Evolutionary conservation across 179 eudicot species (phyloP).

Genomic region (Vitellaria paradoxa): DNA sequence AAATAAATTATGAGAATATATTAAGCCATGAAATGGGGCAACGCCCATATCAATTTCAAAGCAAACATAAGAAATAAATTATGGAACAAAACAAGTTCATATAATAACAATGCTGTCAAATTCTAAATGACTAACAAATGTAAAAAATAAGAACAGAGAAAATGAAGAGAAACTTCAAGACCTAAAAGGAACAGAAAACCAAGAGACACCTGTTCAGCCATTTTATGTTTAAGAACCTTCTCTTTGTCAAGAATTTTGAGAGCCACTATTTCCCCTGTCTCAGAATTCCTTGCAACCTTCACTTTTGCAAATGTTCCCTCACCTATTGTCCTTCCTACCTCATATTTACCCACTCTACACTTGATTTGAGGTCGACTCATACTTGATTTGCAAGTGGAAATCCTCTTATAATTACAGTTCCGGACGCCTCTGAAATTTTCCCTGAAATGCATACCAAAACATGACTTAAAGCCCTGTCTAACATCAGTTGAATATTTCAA

Average conservation of each 20-base stretch:
- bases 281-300: constrained; percentile 71
- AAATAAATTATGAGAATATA: neutral
- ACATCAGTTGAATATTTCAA: neutral
- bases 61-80: neutral
- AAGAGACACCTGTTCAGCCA: constrained; percentile 75
- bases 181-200: neutral
- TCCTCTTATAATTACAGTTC: constrained; percentile 18
- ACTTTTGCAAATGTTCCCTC: constrained; percentile 95
- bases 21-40: neutral
- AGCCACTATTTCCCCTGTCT: constrained; percentile 78
- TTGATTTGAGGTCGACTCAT: constrained; percentile 68
- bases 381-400: neutral
- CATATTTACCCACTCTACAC: constrained; percentile 78
- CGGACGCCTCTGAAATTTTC: constrained; percentile 1
- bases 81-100: neutral
- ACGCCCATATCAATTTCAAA: neutral
- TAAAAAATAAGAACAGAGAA: neutral
- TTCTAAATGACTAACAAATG: neutral
- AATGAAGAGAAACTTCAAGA: neutral
- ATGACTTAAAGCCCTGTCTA: neutral
- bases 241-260: constrained; percentile 85
- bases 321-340: constrained; percentile 89
- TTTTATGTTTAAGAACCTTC: constrained; percentile 79
- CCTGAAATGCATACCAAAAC: constrained; percentile 11
- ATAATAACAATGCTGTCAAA: neutral